phyloP scores from a whole-genome alignment of 2,329 filamentous ascomycete species.

The Xylaria sp. region DNA sequence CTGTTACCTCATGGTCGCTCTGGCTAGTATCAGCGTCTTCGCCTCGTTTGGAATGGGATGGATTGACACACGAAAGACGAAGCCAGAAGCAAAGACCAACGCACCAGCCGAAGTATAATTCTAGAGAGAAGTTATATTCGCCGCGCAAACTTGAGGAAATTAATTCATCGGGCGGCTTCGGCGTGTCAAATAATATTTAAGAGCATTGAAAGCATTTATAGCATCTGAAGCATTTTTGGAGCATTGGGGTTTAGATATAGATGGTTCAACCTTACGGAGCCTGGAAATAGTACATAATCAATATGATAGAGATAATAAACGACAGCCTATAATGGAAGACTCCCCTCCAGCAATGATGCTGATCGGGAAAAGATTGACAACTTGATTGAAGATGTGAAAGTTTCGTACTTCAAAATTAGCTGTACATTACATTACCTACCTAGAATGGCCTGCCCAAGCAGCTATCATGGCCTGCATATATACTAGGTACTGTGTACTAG shows the following conservation, averaged over 20 bases:
- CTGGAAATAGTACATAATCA: not conserved
- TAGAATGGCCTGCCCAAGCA: too few species aligned
- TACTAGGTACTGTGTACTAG: too few species aligned
- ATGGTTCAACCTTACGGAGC: not conserved
- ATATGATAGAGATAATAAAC: not conserved
- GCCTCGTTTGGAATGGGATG: conserved; percentile 47
- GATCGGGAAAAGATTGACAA: not conserved
- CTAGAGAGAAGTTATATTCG: not conserved
- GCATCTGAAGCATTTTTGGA: too few species aligned
- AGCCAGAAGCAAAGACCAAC: conserved; percentile 22
- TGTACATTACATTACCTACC: not conserved
- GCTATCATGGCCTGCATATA: too few species aligned
- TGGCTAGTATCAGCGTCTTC: conserved; percentile 41
- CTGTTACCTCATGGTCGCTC: conserved; percentile 46
- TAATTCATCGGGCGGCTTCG: not conserved
- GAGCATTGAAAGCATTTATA: not conserved
- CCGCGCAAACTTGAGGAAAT: not conserved
- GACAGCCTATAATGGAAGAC: not conserved
- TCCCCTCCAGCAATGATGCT: not conserved
- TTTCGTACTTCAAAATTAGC: not conserved
- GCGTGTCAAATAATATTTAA: not conserved
- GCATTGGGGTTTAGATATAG: conserved; percentile 4
- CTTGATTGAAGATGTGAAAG: not conserved
- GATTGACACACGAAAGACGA: conserved; percentile 45
- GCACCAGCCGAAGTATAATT: conserved; percentile 18